These are phyloP conservation scores for Tolypocladium nubicola DNA, from an alignment of 2,329 filamentous ascomycete genomes.

Conservation along the genomic window DNA sequence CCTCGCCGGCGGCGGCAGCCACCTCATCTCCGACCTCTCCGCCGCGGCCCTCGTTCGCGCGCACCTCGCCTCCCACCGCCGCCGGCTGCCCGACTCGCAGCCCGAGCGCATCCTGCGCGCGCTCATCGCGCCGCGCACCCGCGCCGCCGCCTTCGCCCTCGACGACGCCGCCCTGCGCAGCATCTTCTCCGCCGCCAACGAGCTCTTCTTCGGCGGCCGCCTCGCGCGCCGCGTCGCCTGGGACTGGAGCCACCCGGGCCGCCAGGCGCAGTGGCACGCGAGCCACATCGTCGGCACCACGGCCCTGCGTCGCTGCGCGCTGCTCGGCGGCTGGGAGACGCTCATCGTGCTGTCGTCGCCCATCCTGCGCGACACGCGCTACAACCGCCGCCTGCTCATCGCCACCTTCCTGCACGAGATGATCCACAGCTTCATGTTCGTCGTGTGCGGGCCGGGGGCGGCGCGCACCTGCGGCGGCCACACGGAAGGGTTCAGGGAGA, in stretches of 20 bases:
- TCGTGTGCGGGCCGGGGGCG: conserved; percentile 48
- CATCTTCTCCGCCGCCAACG: conserved; percentile 51
- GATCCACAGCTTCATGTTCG: conserved; percentile 57
- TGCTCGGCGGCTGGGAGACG: conserved; percentile 46
- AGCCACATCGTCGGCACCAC: conserved; percentile 52
- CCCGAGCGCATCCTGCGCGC: conserved; percentile 47
- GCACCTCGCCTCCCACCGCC: conserved; percentile 33
- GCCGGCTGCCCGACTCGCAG: conserved; percentile 36
- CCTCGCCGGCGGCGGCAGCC: background rate
- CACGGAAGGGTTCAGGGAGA: conserved; percentile 46
- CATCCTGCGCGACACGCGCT: conserved; percentile 43
- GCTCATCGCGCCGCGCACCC: conserved; percentile 40
- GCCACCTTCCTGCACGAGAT: conserved; percentile 57
- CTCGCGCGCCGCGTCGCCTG: conserved; percentile 48
- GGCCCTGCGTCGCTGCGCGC: conserved; percentile 38
- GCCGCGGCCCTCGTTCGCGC: conserved; percentile 38
- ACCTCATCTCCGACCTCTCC: conserved; percentile 30
- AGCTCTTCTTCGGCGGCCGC: conserved; percentile 49
- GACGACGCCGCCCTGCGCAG: conserved; percentile 46
- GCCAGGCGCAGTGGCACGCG: conserved; percentile 32
- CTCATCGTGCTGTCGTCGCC: conserved; percentile 50
- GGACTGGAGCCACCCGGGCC: conserved; percentile 47
- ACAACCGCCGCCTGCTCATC: conserved; percentile 50
- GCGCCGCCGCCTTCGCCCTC: conserved; percentile 36
- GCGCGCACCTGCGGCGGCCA: conserved; percentile 40